Evolutionary conservation across 108 stramenopile species (phyloP), one percentile per base, ranked within the genome.

Genomic region (Nitzschia sp.): DNA sequence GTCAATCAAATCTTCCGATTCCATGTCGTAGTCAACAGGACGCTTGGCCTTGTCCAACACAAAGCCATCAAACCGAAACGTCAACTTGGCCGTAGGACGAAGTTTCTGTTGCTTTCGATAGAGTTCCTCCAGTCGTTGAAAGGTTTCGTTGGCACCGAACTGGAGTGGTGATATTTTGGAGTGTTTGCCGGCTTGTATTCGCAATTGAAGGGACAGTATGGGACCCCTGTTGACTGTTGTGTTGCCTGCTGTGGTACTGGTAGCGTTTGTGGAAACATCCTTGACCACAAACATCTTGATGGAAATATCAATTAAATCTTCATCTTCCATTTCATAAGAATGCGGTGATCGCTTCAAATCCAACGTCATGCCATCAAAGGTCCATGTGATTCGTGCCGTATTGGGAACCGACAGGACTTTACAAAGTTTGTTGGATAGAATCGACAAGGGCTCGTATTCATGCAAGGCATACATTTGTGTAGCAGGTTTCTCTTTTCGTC

Each of bases 311-410:
- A 89, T 63, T 41, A 91, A 52, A 70, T 88, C 87, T 55, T 79
- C 85, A 51, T 84, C 82, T 54, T 87, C 86, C 77, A 91, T 85
- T 0, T 88, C 90, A 73, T 84, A 84, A 39, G 56, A 84, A 20
- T 52, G 10, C 38, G 86, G 86, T 7, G 83, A 81, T 40, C 80
- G 57, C 2, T 50, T 69, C 58, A 74, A 20, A 57, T 83, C 62
- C 37, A 90, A 70, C 7, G 41, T 69, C 43, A 72, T 57, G 10
- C 86, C 86, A 50, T 86, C 85, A 67, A 87, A 90, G 10, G 58
- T 57, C 39, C 64, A 26, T 8, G 50, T 59, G 7, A 69, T 69
- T 59, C n/a, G 24, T 15, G 58, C 67, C 20, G 42, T 53, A 6
- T 26, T 55, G 17, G 70, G 72, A 21, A 66, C 41, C 3, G 53